Evolutionary conservation across 352 stramenopile genomes (phyloP).

Genomic region (Phytophthora melonis): DNA sequence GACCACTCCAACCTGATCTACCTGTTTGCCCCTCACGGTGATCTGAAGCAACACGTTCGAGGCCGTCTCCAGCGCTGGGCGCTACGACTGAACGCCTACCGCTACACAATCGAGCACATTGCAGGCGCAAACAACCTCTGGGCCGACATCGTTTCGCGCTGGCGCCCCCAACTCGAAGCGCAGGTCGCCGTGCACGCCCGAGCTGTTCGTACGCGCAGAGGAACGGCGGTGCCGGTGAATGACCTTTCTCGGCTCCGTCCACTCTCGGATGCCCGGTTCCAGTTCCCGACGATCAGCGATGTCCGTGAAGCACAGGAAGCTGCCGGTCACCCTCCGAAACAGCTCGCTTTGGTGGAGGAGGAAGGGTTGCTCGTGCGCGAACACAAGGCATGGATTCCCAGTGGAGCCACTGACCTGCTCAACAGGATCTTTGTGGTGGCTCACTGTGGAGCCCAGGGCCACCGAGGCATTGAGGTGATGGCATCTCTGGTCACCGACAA

Average conservation of each 20-base stretch:
- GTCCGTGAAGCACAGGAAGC: constrained; percentile 2
- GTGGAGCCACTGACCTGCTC: constrained; percentile 12
- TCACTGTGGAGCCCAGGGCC: constrained; percentile 17
- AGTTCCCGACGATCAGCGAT: constrained; percentile 6
- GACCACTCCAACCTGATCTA: constrained; percentile 7
- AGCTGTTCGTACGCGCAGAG: constrained; percentile 15
- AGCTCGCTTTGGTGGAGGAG: constrained; percentile 8
- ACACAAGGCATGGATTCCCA: constrained; percentile 4
- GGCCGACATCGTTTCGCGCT: constrained; percentile 16
- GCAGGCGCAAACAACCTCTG: constrained; percentile 12
- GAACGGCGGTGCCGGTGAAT: neutral
- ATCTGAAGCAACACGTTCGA: constrained; percentile 5
- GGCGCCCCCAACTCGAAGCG: neutral
- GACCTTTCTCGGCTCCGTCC: constrained; percentile 1
- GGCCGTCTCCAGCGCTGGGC: constrained; percentile 26
- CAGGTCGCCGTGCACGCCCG: neutral
- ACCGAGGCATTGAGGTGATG: constrained; percentile 16
- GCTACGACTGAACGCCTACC: constrained; percentile 2
- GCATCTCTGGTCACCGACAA: neutral
- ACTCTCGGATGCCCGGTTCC: constrained; percentile 1
- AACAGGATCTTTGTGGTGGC: constrained; percentile 13
- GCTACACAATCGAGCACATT: constrained; percentile 35
- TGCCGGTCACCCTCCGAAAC: neutral
- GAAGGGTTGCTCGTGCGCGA: constrained; percentile 1
- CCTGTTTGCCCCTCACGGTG: neutral